Conservation (phyloP, 805 yeast species). For the Jamesozyma rosinii region DNA sequence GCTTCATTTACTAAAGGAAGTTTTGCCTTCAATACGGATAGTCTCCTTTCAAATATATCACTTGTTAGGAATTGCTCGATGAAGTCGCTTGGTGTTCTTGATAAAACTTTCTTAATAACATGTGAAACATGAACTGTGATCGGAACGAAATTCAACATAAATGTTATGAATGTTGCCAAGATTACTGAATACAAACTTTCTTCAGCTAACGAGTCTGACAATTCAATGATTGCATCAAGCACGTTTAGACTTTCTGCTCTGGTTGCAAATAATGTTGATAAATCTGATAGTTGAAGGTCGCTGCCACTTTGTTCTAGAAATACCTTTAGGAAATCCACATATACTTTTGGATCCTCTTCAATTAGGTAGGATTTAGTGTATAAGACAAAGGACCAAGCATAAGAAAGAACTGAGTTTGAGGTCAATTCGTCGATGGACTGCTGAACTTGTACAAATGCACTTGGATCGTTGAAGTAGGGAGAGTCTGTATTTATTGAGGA, state of each 20-base stretch:
- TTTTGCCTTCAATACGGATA: conserved; percentile 52
- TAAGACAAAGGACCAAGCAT: conserved; percentile 58
- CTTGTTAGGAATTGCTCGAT: conserved; percentile 33
- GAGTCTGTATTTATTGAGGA: conserved; percentile 32
- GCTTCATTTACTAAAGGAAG: conserved; percentile 50
- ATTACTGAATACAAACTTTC: conserved; percentile 45
- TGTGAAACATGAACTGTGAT: conserved; percentile 31
- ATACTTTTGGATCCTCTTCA: conserved; percentile 30
- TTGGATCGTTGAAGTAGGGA: conserved; percentile 36
- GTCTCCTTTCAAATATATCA: conserved; percentile 28
- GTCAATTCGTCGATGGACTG: conserved; percentile 12
- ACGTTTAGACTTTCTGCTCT: conserved; percentile 37
- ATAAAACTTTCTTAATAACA: conserved; percentile 25
- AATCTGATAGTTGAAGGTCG: conserved; percentile 1
- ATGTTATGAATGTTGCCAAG: conserved; percentile 29
- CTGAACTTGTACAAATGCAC: conserved; percentile 35
- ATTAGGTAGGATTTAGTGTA: conserved; percentile 41
- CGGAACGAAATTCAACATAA: conserved; percentile 39
- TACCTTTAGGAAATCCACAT: conserved; percentile 5
- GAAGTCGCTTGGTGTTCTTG: conserved; percentile 30
- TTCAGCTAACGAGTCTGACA: conserved; percentile 37
- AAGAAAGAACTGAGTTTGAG: conserved; percentile 40
- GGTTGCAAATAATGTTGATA: conserved; percentile 28
- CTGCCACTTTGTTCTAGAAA: not conserved
- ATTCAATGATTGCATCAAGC: conserved; percentile 35